A percentile compares a stretch with the other conserved stretches of the same genome.
Conservation (phyloP, 441 rosid species). For the Pelargonium fulgidum region DNA sequence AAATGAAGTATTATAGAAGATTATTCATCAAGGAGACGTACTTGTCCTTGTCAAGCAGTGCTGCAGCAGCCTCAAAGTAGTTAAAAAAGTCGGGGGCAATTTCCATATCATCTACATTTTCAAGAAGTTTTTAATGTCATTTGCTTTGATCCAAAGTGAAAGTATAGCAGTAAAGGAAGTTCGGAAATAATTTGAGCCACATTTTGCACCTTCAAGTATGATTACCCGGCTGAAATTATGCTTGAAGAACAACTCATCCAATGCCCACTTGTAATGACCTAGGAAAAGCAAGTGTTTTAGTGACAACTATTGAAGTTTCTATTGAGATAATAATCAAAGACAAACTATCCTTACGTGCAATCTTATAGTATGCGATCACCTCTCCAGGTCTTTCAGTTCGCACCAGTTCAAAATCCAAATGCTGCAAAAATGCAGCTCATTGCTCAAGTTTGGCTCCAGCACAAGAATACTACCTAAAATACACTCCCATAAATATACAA, state of each 20-base stretch:
- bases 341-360: constrained; percentile 59
- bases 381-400: constrained; percentile 86
- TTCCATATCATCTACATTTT: constrained; percentile 90
- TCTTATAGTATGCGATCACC: constrained; percentile 82
- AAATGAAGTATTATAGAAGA: constrained; percentile 13
- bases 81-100: constrained; percentile 90
- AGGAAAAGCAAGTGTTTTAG: constrained; percentile 19
- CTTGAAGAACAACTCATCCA: constrained; percentile 77
- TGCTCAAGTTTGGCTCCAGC: constrained; percentile 16
- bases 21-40: constrained; percentile 31
- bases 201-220: constrained; percentile 79
- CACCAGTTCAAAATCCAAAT: constrained; percentile 67
- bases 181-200: background rate
- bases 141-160: background rate
- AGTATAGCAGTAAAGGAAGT: background rate
- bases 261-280: constrained; percentile 99
- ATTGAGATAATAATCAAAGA: constrained; percentile 21
- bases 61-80: constrained; percentile 89
- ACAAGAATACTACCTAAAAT: background rate
- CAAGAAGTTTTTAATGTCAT: constrained; percentile 21
- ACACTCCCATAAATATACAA: background rate
- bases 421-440: constrained; percentile 41
- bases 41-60: constrained; percentile 85
- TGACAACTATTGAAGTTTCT: constrained; percentile 20
- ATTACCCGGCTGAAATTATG: constrained; percentile 70